Percentiles rank a stretch among this genome's conserved stretches.
phyloP scores from a whole-genome alignment of 495 filamentous ascomycete genomes.

The Penicillium canescens region DNA sequence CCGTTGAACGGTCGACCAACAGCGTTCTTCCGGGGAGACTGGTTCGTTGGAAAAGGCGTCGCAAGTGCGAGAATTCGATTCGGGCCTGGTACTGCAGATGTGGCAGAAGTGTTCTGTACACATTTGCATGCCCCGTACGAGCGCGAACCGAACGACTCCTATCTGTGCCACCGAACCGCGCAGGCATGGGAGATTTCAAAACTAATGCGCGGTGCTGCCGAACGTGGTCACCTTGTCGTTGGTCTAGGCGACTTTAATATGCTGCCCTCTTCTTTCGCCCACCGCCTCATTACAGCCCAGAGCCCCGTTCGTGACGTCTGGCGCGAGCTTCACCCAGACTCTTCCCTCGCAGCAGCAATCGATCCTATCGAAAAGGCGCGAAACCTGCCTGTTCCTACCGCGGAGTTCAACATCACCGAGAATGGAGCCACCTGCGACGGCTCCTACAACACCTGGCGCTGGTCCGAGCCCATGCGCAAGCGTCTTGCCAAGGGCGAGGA shows the following conservation, averaged over 20 bases:
- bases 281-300: slow-evolving; percentile 76
- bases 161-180: slow-evolving; percentile 84
- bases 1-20: slow-evolving; percentile 93
- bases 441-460: slow-evolving; percentile 89
- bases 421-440: slow-evolving; percentile 90
- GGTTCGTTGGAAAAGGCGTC: slow-evolving; percentile 91
- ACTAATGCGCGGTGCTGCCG: slow-evolving; percentile 79
- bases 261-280: slow-evolving; percentile 82
- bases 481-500: slow-evolving; percentile 60
- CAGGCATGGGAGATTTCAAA: slow-evolving; percentile 98
- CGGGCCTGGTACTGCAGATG: slow-evolving; percentile 62
- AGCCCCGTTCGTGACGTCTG: slow-evolving; percentile 81
- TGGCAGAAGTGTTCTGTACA: slow-evolving; percentile 92
- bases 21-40: slow-evolving; percentile 91
- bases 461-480: slow-evolving; percentile 65
- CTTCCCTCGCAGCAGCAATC: slow-evolving; percentile 68
- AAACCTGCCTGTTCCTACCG: slow-evolving; percentile 59
- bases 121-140: slow-evolving; percentile 94
- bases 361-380: slow-evolving; percentile 59
- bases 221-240: slow-evolving; percentile 81
- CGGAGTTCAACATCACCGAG: slow-evolving; percentile 69
- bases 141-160: slow-evolving; percentile 74
- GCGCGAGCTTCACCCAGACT: slow-evolving; percentile 77
- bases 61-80: slow-evolving; percentile 80
- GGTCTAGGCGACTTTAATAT: slow-evolving; percentile 96